Evolutionary conservation across 768 basidiomycete genomes (phyloP).

Genomic region (Sistotremastrum niveocremeum): DNA sequence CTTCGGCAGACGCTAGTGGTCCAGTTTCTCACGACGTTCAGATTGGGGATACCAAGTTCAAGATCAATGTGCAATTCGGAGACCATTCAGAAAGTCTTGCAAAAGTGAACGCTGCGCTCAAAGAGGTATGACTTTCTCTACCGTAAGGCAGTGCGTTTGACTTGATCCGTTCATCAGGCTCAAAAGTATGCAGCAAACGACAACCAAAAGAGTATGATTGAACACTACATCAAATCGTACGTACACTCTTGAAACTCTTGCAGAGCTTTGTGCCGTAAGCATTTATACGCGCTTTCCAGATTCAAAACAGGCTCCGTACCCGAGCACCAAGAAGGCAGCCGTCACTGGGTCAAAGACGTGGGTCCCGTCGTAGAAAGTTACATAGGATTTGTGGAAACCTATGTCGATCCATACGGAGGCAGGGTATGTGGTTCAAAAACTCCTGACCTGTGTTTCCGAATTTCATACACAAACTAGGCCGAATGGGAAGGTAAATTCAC

Average conservation of each 20-base stretch:
- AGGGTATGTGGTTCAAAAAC: no score
- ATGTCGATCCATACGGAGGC: slow-evolving; percentile 82
- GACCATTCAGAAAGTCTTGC: slow-evolving; percentile 51
- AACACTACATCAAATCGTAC: slow-evolving; percentile 67
- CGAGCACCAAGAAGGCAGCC: slow-evolving; percentile 66
- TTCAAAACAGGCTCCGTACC: slow-evolving; percentile 70
- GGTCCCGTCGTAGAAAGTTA: slow-evolving; percentile 83
- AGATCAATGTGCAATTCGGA: slow-evolving; percentile 57
- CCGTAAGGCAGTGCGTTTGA: no score
- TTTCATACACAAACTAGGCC: no score
- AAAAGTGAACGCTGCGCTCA: slow-evolving; percentile 41
- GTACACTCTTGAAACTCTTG: slow-evolving; percentile 9
- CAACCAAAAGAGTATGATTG: slow-evolving; percentile 60
- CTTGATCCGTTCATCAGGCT: slow-evolving; percentile 39
- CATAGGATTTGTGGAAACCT: slow-evolving; percentile 77
- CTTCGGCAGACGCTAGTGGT: slow-evolving; percentile 36
- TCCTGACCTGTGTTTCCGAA: no score
- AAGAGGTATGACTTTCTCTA: slow-evolving; percentile 36
- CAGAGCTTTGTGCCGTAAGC: no score
- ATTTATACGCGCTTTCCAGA: no score
- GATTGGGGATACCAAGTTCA: slow-evolving; percentile 26
- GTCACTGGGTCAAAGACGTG: slow-evolving; percentile 74
- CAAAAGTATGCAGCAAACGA: slow-evolving; percentile 62
- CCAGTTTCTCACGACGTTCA: slow-evolving; percentile 12
- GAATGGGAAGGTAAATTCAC: slow-evolving; percentile 70